A percentile compares a stretch with the other conserved stretches of the same genome.
Conservation (phyloP, 345 rosid genomes). For the Lepidium didymum region DNA sequence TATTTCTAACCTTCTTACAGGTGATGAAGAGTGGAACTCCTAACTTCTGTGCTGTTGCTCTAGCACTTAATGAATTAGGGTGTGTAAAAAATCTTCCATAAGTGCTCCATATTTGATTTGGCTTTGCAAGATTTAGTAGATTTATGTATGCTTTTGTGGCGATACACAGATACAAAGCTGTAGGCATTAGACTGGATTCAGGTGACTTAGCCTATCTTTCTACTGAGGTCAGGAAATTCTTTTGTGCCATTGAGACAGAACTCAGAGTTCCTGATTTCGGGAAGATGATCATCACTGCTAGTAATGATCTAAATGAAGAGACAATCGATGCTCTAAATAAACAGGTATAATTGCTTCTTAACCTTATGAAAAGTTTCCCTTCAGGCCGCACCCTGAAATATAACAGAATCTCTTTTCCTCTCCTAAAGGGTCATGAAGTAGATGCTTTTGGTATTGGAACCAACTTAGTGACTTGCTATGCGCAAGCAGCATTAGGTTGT, state of each 20-base stretch:
- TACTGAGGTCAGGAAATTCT: conserved; percentile 68
- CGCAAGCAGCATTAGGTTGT: conserved; percentile 94
- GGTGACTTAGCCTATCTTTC: conserved; percentile 95
- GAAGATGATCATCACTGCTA: conserved; percentile 72
- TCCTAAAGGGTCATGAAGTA: conserved; percentile 76
- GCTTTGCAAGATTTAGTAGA: not conserved
- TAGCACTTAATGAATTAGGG: conserved; percentile 84
- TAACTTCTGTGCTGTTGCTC: conserved; percentile 90
- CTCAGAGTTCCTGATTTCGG: conserved; percentile 60
- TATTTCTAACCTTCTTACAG: conserved; percentile 31
- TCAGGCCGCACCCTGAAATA: not conserved
- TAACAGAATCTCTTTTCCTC: not conserved
- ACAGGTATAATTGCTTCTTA: conserved; percentile 45
- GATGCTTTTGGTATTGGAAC: conserved; percentile 95
- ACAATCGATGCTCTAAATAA: conserved; percentile 92
- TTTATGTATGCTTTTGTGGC: conserved; percentile 2
- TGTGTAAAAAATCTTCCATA: conserved; percentile 24
- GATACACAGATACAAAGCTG: conserved; percentile 67
- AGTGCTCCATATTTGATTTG: not conserved
- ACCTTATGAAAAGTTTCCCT: not conserved
- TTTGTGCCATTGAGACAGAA: conserved; percentile 58
- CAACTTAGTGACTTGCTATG: conserved; percentile 83
- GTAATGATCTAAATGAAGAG: conserved; percentile 96
- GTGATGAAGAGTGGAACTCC: conserved; percentile 88
- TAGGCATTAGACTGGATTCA: conserved; percentile 90